Evolutionary conservation across 202 grass and related monocot species (phyloP).

Genomic region (Panicum hallii): DNA sequence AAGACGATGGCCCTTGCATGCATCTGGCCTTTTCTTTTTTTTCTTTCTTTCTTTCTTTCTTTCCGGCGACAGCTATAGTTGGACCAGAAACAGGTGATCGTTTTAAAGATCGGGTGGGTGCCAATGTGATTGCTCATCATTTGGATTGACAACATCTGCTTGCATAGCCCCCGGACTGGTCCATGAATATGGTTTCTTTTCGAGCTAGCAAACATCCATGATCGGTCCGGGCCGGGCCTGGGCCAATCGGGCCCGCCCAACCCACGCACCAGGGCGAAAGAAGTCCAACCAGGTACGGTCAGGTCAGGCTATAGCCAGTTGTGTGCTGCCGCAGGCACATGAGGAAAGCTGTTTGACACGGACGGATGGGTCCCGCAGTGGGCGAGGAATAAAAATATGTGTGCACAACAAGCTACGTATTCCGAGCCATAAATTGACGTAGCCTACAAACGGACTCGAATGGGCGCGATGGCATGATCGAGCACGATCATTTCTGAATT

Average conservation of each 20-base stretch:
- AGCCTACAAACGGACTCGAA: background rate
- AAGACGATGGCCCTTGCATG: constrained; percentile 40
- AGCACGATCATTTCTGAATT: background rate
- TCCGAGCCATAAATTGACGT: background rate
- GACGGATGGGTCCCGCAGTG: background rate
- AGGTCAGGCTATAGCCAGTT: background rate
- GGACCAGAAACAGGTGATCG: constrained; percentile 26
- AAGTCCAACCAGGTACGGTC: background rate
- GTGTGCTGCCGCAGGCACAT: background rate
- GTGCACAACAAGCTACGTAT: background rate
- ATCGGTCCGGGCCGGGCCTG: background rate
- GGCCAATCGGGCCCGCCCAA: background rate
- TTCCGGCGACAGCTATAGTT: constrained; percentile 3
- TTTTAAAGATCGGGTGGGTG: background rate
- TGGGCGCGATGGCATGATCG: background rate
- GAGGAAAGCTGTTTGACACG: background rate
- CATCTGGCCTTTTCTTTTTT: constrained; percentile 15
- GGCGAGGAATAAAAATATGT: background rate
- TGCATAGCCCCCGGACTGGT: background rate
- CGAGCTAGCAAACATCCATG: background rate
- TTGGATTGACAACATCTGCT: constrained; percentile 16
- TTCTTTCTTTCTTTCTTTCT: background rate
- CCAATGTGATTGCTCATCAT: constrained; percentile 4
- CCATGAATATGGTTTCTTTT: background rate
- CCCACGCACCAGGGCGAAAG: background rate